A percentile compares a stretch with the other conserved stretches of the same genome.
phyloP scores from a whole-genome alignment of 1,284 basidiomycete genomes.

The Pseudomicrostroma phylloplanum region DNA sequence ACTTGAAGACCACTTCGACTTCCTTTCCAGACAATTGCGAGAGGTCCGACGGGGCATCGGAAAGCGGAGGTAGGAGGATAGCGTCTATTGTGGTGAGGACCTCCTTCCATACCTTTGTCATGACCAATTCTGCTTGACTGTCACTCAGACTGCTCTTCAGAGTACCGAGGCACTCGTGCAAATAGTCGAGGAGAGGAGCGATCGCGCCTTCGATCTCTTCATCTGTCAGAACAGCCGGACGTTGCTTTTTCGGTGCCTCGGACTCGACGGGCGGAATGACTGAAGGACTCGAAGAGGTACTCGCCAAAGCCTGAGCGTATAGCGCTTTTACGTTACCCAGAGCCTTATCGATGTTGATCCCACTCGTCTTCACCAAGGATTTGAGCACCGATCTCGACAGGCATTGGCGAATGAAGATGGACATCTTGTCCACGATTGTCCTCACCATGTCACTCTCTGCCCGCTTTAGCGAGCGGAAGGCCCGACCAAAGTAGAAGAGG shows the following conservation, averaged over 20 bases:
- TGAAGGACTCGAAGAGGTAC: slow-evolving; percentile 33
- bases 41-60: slow-evolving; percentile 82
- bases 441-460: slow-evolving; percentile 93
- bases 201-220: slow-evolving; percentile 93
- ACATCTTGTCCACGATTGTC: slow-evolving; percentile 97
- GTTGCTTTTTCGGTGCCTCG: slow-evolving; percentile 30
- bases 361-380: slow-evolving; percentile 44
- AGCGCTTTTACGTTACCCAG: slow-evolving; percentile 47
- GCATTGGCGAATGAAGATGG: slow-evolving; percentile 83
- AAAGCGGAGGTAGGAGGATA: slow-evolving; percentile 83
- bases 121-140: slow-evolving; percentile 71
- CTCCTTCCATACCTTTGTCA: slow-evolving; percentile 94
- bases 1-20: slow-evolving; percentile 95
- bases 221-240: slow-evolving; percentile 73
- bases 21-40: slow-evolving; percentile 85
- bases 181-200: slow-evolving; percentile 86
- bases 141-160: slow-evolving; percentile 76
- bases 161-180: slow-evolving; percentile 86
- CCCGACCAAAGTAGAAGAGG: slow-evolving; percentile 93
- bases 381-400: slow-evolving; percentile 68
- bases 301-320: slow-evolving; percentile 42
- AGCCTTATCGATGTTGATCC: slow-evolving; percentile 46
- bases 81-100: slow-evolving; percentile 80
- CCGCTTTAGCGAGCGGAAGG: slow-evolving; percentile 86
- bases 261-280: slow-evolving; percentile 44